These are phyloP conservation scores for Mycena latifolia DNA, from an alignment of 768 basidiomycete species.

Conservation along the genomic window DNA sequence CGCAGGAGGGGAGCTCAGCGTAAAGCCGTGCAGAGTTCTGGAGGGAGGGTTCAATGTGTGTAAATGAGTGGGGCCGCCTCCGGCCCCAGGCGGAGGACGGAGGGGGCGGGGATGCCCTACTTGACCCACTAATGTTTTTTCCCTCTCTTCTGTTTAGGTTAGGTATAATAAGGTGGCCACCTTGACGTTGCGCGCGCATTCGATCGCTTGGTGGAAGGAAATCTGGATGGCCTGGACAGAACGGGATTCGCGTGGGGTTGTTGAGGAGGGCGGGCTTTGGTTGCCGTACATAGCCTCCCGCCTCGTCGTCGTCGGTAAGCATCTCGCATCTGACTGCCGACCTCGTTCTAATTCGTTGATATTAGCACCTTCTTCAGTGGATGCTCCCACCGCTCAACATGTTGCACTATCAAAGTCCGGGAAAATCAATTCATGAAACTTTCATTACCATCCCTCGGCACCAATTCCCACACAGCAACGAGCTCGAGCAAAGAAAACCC, in stretches of 20 bases:
- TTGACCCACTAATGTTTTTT: not conserved
- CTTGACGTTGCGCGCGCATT: not conserved
- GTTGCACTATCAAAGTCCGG: no score
- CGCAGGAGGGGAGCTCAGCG: slow-evolving; percentile 1
- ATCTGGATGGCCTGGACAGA: not conserved
- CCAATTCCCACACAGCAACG: not conserved
- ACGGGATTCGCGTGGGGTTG: not conserved
- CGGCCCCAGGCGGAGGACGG: not conserved
- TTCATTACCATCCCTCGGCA: no score
- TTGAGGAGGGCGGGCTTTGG: not conserved
- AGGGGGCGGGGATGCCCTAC: slow-evolving; percentile 2
- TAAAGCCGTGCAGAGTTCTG: not conserved
- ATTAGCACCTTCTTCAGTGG: not conserved
- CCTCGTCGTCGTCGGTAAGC: not conserved
- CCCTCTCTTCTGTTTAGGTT: not conserved
- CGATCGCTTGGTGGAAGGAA: not conserved
- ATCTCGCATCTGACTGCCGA: not conserved
- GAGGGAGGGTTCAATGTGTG: not conserved
- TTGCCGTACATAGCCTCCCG: not conserved
- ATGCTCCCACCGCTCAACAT: not conserved
- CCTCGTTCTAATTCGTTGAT: not conserved
- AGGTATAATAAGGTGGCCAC: not conserved
- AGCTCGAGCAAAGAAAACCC: no score
- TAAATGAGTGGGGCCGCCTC: not conserved
- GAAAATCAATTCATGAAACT: no score